Conservation (phyloP, 805 yeast genomes). For the Suhomyces tanzawaensis region DNA sequence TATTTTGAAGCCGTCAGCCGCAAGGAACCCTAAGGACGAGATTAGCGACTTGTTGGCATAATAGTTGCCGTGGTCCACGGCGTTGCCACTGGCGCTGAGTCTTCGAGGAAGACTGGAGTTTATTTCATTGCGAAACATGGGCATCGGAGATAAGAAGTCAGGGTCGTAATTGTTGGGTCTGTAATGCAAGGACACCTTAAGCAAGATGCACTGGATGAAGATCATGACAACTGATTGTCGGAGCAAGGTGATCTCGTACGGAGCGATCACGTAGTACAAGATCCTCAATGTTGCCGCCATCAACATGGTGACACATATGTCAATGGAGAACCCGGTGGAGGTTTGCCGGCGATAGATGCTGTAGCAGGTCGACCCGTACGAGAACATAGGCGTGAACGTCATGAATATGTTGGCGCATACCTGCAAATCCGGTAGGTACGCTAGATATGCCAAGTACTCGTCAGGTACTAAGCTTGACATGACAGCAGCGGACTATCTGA, state of each 20-base stretch:
- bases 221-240: conserved; percentile 85
- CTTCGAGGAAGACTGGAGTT: conserved; percentile 20
- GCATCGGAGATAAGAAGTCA: conserved; percentile 27
- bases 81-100: conserved; percentile 11
- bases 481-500: not conserved
- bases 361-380: conserved; percentile 81
- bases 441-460: conserved; percentile 23
- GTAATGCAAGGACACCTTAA: conserved; percentile 60
- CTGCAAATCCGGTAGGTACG: conserved; percentile 40
- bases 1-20: conserved; percentile 8
- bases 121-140: conserved; percentile 28
- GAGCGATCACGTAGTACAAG: conserved; percentile 72
- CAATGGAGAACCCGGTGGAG: conserved; percentile 82
- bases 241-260: conserved; percentile 75
- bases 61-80: conserved; percentile 17
- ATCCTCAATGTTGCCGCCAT: conserved; percentile 72
- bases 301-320: conserved; percentile 89
- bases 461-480: conserved; percentile 14
- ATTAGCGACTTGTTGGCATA: conserved; percentile 6
- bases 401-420: conserved; percentile 62
- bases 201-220: conserved; percentile 64
- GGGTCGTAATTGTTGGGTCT: conserved; percentile 43
- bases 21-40: conserved; percentile 2
- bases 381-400: conserved; percentile 78
- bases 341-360: conserved; percentile 63